Base-by-base conservation (phyloP, 2,329 filamentous ascomycete genomes). In the Bipolaris bicolor region DNA sequence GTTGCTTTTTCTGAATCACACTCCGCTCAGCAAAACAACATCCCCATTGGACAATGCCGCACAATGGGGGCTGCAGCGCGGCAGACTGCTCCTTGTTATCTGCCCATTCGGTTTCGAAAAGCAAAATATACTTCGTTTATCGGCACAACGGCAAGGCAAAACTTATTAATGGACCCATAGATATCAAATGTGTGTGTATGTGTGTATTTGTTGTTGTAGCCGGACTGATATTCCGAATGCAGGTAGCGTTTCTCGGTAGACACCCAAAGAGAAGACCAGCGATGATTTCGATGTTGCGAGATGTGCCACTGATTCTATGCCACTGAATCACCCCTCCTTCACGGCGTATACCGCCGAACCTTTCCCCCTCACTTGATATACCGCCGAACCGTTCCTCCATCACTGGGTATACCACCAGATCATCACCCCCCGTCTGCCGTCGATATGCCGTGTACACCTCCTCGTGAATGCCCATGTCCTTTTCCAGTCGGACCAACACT, bases 81-180 rank as follows among this genome's bases (percentile, higher is more conserved):
- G 33, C 46, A 20, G 20, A 29, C 16, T 26, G 20, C 46, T 24
- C 46, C 34, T 24, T 29, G 46, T 24, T n/a, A 22, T 26, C 15
- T 26, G 46, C 46, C 1, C n/a, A 13, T 37, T 39, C 20, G 46
- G 46, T 49, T 49, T 49, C 46, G 20, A 49, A 49, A 49, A 49
- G 46, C 34, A 49, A 49, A 9, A 13, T 49, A 16, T 46, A n/a
- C 10, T 31, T 31, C 13, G 46, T 33, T 33, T 11, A 13, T 29
- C 46, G 46, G 34, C 46, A 29, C 20, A 26, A 16, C 37, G 7
- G 13, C 20, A 26, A 26, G 22, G 33, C 4, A 15, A 39, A 20
- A 31, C 33, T 13, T 46, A 15, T 22, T 20, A n/a, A 18, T 18
- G 33, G 45, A 26, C 20, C 33, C 45, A 37, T 20, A 10, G 16